Evolutionary conservation across 1,284 basidiomycete species (phyloP).

Genomic region (Xerocomus nothofagi): DNA sequence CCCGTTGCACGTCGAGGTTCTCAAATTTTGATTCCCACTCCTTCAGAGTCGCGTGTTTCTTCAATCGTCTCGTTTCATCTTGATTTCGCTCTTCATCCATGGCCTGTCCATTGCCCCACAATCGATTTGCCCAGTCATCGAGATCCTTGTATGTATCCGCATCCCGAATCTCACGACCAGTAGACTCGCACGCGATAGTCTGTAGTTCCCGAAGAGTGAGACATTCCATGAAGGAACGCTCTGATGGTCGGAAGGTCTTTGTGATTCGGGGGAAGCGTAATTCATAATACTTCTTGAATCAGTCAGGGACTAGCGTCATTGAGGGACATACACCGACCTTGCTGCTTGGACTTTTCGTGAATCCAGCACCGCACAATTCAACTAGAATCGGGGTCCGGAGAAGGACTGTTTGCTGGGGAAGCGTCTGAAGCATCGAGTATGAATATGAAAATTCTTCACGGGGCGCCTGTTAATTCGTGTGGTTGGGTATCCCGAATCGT

Average conservation of each 20-base stretch:
- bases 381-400: slow-evolving; percentile 64
- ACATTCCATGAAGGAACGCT: slow-evolving; percentile 64
- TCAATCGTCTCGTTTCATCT: slow-evolving; percentile 12
- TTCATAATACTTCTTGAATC: slow-evolving; percentile 65
- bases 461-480: slow-evolving; percentile 16
- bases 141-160: slow-evolving; percentile 35
- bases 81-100: slow-evolving; percentile 9
- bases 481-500: slow-evolving; percentile 6
- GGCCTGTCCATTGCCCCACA: slow-evolving; percentile 29
- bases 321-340: slow-evolving; percentile 42
- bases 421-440: slow-evolving; percentile 46
- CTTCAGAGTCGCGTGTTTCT: slow-evolving; percentile 21
- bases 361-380: slow-evolving; percentile 80
- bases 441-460: slow-evolving; percentile 48
- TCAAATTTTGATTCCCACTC: slow-evolving; percentile 34
- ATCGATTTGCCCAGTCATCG: slow-evolving; percentile 32
- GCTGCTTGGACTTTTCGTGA: slow-evolving; percentile 61
- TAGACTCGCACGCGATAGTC: slow-evolving; percentile 47
- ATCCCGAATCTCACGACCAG: slow-evolving; percentile 48
- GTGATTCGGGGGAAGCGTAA: slow-evolving; percentile 78
- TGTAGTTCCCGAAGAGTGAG: slow-evolving; percentile 49
- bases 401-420: slow-evolving; percentile 58
- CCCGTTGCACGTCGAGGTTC: slow-evolving; percentile 23
- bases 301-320: not conserved
- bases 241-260: slow-evolving; percentile 60